These are phyloP conservation scores for Fraxinus pennsylvanica DNA, from an alignment of 257 asterid species.

Conservation along the genomic window DNA sequence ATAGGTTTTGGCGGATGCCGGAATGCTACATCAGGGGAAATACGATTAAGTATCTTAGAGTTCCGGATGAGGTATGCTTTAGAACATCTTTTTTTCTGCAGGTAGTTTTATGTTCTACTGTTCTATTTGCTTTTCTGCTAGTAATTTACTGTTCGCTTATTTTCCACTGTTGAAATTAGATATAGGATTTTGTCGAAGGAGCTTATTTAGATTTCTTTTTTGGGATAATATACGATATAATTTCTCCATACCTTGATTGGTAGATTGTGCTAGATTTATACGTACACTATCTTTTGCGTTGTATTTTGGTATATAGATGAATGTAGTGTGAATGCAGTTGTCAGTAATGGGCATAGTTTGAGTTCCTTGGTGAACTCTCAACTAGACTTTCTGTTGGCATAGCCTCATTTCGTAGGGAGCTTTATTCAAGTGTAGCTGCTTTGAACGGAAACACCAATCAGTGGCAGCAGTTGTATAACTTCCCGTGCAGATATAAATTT, in stretches of 20 bases:
- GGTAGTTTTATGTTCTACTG: background rate
- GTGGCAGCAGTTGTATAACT: background rate
- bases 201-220: background rate
- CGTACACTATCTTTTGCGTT: background rate
- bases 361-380: background rate
- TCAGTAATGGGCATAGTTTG: background rate
- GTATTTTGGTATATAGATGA: background rate
- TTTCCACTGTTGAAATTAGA: slow-evolving; percentile 8
- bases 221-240: background rate
- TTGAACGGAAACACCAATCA: background rate
- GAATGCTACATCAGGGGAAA: slow-evolving; percentile 84
- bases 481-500: background rate
- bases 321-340: background rate
- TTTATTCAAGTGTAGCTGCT: background rate
- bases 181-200: background rate
- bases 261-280: background rate
- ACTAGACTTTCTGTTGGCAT: background rate
- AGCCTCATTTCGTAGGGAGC: slow-evolving; percentile 2
- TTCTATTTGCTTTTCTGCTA: background rate
- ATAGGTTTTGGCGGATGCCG: slow-evolving; percentile 97
- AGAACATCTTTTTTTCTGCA: background rate
- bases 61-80: slow-evolving; percentile 84
- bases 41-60: slow-evolving; percentile 77
- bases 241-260: background rate
- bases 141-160: background rate